A percentile compares a stretch with the other conserved stretches of the same genome.
Evolutionary conservation across 1,139 yeast genomes (phyloP).

Genomic region (Blastobotrys elegans): DNA sequence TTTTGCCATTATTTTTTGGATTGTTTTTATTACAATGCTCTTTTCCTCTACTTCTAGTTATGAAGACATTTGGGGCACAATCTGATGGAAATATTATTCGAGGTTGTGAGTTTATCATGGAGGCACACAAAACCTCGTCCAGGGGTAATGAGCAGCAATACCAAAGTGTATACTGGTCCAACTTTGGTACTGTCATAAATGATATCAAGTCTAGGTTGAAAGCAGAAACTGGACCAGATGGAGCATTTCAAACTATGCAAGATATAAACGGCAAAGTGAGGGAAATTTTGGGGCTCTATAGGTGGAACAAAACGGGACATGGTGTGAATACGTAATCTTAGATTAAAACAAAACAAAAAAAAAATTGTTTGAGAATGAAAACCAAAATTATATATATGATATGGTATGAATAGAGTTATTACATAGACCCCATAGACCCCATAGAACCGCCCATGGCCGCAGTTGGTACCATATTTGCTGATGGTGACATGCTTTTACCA

Average conservation of each 20-base stretch:
- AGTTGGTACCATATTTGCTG: neutral
- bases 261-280: neutral
- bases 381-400: neutral
- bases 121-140: neutral
- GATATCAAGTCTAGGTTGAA: neutral
- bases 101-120: neutral
- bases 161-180: neutral
- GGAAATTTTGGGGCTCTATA: neutral
- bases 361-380: too few relatives aligned
- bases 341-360: too few relatives aligned
- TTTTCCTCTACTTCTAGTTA: constrained; percentile 1
- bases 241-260: neutral
- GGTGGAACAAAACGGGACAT: constrained; percentile 6
- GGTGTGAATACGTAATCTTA: neutral
- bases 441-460: neutral
- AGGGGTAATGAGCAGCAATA: neutral
- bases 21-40: neutral
- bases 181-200: neutral
- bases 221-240: neutral
- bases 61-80: constrained; percentile 1
- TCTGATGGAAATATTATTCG: constrained; percentile 2
- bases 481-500: neutral
- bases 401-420: neutral
- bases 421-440: neutral
- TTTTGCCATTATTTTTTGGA: neutral